Evolutionary conservation across 2,329 filamentous ascomycete species (phyloP).

Genomic region (Saccharata proteae): DNA sequence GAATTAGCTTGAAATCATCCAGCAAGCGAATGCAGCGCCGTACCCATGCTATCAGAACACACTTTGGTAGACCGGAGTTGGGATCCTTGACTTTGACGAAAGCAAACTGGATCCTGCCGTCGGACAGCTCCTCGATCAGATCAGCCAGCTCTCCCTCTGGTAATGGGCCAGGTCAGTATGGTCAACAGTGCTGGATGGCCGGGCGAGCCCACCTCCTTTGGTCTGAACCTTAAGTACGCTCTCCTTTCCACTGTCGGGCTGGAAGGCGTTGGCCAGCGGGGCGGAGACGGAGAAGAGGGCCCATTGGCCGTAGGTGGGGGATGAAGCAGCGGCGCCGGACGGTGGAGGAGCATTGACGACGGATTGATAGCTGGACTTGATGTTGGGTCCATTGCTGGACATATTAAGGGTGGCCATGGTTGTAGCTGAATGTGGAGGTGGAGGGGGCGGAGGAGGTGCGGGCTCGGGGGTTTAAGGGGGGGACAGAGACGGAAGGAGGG

Average conservation of each 20-base stretch:
- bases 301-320: conserved; percentile 83
- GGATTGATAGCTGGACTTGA: conserved; percentile 48
- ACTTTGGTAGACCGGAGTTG: conserved; percentile 81
- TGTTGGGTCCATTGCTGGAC: conserved; percentile 41
- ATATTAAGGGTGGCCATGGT: conserved; percentile 62
- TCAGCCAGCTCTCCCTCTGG: conserved; percentile 86
- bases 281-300: conserved; percentile 87
- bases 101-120: conserved; percentile 92
- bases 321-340: conserved; percentile 47
- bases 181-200: conserved; percentile 14
- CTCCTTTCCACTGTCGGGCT: conserved; percentile 74
- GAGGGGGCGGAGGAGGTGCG: conserved; percentile 52
- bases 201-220: conserved; percentile 56
- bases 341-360: conserved; percentile 50
- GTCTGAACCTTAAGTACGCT: conserved; percentile 90
- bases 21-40: conserved; percentile 12
- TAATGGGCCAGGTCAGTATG: conserved; percentile 4
- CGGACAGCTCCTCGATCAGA: conserved; percentile 89
- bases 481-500: not conserved
- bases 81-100: conserved; percentile 95
- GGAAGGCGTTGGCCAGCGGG: conserved; percentile 85
- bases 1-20: too few species aligned
- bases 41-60: conserved; percentile 82
- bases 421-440: conserved; percentile 53
- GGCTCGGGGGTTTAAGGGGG: conserved; percentile 4